Evolutionary conservation across 1,139 yeast species (phyloP), one percentile per base, ranked within the genome.

Genomic region (Scheffersomyces segobiensis): DNA sequence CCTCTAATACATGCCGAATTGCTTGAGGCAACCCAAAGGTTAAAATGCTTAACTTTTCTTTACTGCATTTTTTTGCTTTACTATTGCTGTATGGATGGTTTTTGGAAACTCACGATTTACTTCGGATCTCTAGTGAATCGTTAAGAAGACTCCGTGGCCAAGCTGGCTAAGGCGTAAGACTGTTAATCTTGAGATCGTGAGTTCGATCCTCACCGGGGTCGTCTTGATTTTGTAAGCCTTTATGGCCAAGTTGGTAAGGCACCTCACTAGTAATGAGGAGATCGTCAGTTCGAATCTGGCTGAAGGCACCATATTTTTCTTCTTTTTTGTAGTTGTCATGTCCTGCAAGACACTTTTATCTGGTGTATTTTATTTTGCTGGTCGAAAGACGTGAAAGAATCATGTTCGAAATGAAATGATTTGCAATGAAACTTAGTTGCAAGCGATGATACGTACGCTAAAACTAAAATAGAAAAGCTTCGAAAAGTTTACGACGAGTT

Each of bases 211-310:
- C 64, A 61, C 64, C 64, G 64, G 59, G 63, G 63, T 61, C 63
- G 63, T 6, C 10, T 14, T 3, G 17, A 14, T 32, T 32, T 32
- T 32, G 17, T 2, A 20, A 7, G 67, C 67, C 67, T 64, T 60
- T 62, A 64, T 65, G 80, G 80, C 91, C 91, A 87, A 87, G 91
- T 87, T 87, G 92, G 91, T 87, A 88, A 87, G 91, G 92, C 92
- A 89, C 89, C 87, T 86, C 91, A 87, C 92, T 87, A 87, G 91
- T 87, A 87, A 87, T 87, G 91, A 86, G 87, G 89, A 87, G 92
- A 87, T 87, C 92, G 87, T 85, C 90, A 87, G 91, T 87, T 87
- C 91, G 88, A 87, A 79, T 87, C 90, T 86, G 89, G 86, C 85
- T 85, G 87, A 84, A 84, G 88, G 89, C 90, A 86, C 64, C 67